Conservation (phyloP, 257 asterid species). For the Scutellaria galericulata region DNA sequence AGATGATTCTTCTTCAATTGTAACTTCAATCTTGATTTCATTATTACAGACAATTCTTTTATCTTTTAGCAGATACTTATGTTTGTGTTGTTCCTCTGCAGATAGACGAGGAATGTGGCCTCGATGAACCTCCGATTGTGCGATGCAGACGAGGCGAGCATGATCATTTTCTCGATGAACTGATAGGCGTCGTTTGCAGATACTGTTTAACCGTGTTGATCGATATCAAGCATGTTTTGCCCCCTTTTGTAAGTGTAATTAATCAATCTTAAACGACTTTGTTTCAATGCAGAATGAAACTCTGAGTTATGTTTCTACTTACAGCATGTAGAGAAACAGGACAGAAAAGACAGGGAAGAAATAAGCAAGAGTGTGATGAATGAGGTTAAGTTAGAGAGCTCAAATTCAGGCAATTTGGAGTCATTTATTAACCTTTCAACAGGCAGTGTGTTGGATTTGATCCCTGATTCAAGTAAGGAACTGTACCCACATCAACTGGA, state of each 20-base stretch:
- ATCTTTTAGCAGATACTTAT: background rate
- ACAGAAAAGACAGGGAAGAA: background rate
- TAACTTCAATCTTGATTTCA: conserved; percentile 11
- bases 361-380: too few species aligned
- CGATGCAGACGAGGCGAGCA: conserved; percentile 57
- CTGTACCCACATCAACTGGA: conserved; percentile 70
- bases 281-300: too few species aligned
- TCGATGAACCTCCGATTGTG: conserved; percentile 31
- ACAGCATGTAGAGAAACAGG: conserved; percentile 43
- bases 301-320: background rate
- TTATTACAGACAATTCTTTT: too few species aligned
- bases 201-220: conserved; percentile 48
- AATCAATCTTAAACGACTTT: too few species aligned
- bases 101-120: conserved; percentile 39
- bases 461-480: conserved; percentile 42
- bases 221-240: conserved; percentile 63
- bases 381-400: too few species aligned
- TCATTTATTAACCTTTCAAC: background rate
- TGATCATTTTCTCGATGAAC: conserved; percentile 54
- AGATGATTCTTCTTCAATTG: conserved; percentile 34
- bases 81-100: conserved; percentile 24
- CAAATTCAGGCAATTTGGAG: conserved; percentile 3
- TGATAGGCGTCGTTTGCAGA: conserved; percentile 62
- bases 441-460: conserved; percentile 62
- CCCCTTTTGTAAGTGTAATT: conserved; percentile 55